phyloP scores from a whole-genome alignment of 148 eudicot species.

The Fagopyrum homotropicum region DNA sequence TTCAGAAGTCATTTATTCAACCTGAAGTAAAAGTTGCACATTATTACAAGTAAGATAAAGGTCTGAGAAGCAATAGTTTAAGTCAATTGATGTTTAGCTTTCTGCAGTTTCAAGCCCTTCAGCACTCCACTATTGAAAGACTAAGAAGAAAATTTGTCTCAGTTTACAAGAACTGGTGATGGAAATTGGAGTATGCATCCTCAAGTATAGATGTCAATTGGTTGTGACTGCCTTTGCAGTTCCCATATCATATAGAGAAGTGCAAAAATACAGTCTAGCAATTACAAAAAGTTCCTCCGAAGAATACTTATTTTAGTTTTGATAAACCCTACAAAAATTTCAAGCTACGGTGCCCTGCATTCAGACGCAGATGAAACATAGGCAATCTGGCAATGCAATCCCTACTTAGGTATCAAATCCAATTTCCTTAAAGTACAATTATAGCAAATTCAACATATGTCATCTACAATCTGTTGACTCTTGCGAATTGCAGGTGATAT shows the following conservation, averaged over 20 bases:
- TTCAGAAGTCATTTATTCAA: conserved; percentile 33
- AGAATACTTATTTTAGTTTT: neutral
- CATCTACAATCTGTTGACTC: conserved; percentile 1
- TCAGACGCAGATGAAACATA: neutral
- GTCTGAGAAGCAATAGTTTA: neutral
- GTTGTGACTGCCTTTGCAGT: neutral
- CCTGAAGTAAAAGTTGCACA: conserved; percentile 27
- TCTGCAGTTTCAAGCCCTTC: neutral
- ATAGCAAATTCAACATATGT: neutral
- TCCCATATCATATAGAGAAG: neutral
- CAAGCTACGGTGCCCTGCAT: neutral
- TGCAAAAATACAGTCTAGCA: neutral
- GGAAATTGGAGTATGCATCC: neutral
- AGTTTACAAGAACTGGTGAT: neutral
- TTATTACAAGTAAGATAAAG: neutral
- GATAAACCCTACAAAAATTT: neutral
- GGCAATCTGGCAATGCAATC: conserved; percentile 8
- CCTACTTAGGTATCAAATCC: neutral
- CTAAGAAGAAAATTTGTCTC: neutral
- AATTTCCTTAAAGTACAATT: neutral
- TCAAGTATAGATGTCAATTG: neutral
- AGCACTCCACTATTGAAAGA: neutral
- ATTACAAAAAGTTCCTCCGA: neutral
- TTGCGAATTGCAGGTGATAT: neutral
- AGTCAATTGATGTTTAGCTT: neutral